phyloP scores from a whole-genome alignment of 441 rosid species.

The Syzygium malaccense region DNA sequence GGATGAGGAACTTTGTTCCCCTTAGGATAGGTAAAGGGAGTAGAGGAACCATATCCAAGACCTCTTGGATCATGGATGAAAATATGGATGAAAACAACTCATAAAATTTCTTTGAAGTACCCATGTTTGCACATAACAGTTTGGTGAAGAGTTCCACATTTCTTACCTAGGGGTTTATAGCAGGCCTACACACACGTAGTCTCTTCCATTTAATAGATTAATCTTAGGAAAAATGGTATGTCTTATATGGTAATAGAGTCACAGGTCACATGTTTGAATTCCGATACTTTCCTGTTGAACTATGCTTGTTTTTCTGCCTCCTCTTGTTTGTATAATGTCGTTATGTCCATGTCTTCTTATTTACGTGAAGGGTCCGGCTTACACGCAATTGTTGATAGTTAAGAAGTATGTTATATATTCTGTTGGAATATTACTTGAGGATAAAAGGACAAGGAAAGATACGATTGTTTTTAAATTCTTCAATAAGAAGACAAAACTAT shows the following conservation, averaged over 20 bases:
- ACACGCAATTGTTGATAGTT: too few species aligned
- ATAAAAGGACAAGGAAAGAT: not conserved
- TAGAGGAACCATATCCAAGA: not conserved
- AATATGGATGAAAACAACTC: not conserved
- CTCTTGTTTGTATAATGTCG: not conserved
- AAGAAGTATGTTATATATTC: not conserved
- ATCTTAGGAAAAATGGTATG: not conserved
- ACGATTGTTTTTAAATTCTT: not conserved
- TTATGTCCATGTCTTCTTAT: too few species aligned
- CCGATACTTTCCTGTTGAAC: not conserved
- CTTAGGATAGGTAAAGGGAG: not conserved
- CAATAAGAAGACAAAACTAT: not conserved
- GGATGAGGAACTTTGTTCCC: not conserved
- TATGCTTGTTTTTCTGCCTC: not conserved
- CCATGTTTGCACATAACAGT: not conserved
- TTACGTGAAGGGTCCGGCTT: too few species aligned
- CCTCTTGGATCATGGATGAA: not conserved
- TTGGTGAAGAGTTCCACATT: not conserved
- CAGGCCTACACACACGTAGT: not conserved
- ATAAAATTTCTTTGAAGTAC: not conserved
- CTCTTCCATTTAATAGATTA: not conserved
- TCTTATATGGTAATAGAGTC: not conserved
- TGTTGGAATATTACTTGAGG: not conserved
- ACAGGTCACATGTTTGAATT: not conserved
- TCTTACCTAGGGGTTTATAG: not conserved